phyloP scores from a whole-genome alignment of 1,284 basidiomycete genomes.

The Inonotus obliquus region DNA sequence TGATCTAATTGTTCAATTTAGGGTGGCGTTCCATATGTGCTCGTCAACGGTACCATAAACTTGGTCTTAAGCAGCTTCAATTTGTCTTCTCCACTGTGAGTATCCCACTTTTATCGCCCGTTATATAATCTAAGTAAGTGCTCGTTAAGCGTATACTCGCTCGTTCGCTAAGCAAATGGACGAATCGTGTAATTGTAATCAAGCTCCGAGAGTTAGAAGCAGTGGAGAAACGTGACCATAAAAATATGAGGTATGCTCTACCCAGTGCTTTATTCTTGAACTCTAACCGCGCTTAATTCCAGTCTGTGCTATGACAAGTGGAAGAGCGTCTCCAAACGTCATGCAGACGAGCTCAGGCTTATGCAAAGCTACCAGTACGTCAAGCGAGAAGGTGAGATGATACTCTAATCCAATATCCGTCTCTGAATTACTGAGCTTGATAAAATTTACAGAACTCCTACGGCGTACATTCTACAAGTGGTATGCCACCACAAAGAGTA shows the following conservation, averaged over 20 bases:
- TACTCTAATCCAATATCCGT: background rate
- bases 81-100: background rate
- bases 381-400: conserved; percentile 59
- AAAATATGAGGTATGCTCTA: conserved; percentile 42
- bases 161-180: conserved; percentile 53
- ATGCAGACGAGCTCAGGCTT: conserved; percentile 65
- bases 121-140: conserved; percentile 21
- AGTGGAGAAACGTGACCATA: conserved; percentile 43
- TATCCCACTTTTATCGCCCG: conserved; percentile 31
- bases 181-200: conserved; percentile 62
- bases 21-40: conserved; percentile 13
- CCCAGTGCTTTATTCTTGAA: background rate
- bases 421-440: background rate
- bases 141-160: conserved; percentile 46
- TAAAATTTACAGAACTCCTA: conserved; percentile 47
- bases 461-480: conserved; percentile 67
- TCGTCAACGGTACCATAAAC: conserved; percentile 5
- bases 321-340: conserved; percentile 55
- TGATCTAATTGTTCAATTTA: background rate
- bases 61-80: conserved; percentile 9
- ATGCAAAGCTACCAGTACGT: conserved; percentile 77
- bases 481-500: conserved; percentile 53
- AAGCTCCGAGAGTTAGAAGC: conserved; percentile 68
- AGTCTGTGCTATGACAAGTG: conserved; percentile 44
- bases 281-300: background rate